These are phyloP conservation scores for Purshia tridentata DNA, from an alignment of 306 rosid species.

Conservation along the genomic window DNA sequence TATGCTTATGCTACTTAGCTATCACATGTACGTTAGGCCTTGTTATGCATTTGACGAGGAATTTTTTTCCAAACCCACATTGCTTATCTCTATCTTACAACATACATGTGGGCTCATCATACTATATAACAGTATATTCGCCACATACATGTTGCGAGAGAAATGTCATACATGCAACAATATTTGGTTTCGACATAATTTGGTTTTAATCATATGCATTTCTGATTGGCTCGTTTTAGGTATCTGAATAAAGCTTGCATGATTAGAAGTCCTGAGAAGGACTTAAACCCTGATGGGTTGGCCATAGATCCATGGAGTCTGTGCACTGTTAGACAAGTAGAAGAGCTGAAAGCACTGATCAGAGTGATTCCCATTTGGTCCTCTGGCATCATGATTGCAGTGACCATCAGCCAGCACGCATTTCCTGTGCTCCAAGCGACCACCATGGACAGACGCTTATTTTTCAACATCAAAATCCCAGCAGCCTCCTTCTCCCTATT, in stretches of 20 bases:
- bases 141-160: too few species aligned
- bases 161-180: too few species aligned
- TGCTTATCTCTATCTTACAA: too few species aligned
- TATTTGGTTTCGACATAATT: too few species aligned
- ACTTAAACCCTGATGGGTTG: slow-evolving; percentile 45
- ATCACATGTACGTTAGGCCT: not conserved
- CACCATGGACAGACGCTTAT: slow-evolving; percentile 54
- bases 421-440: slow-evolving; percentile 55
- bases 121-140: too few species aligned
- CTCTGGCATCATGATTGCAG: slow-evolving; percentile 41
- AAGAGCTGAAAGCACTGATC: slow-evolving; percentile 66
- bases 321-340: slow-evolving; percentile 75
- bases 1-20: not conserved
- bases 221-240: slow-evolving; percentile 31
- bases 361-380: slow-evolving; percentile 83
- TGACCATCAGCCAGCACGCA: slow-evolving; percentile 37
- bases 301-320: slow-evolving; percentile 58
- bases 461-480: slow-evolving; percentile 41
- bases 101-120: too few species aligned
- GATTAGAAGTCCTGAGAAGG: slow-evolving; percentile 42
- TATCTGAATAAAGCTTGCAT: slow-evolving; percentile 82
- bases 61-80: too few species aligned
- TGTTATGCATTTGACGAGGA: too few species aligned
- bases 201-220: not conserved
- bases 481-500: slow-evolving; percentile 51